Evolutionary conservation across 2,329 filamentous ascomycete genomes (phyloP), one percentile per base, ranked within the genome.

Genomic region (Dendrostoma leiphaemia): DNA sequence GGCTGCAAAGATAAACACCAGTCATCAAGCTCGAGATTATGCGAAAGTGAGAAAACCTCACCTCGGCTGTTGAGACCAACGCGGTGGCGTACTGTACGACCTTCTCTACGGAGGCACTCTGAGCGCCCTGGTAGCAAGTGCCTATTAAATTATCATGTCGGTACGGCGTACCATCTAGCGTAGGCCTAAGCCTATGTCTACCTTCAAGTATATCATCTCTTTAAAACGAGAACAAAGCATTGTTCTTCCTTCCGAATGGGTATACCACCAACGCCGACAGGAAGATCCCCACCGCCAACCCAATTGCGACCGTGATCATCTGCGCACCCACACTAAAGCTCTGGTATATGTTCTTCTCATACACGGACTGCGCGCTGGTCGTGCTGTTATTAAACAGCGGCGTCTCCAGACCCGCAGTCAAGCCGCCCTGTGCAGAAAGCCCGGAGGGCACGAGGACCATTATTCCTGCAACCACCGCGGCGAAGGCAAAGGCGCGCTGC

Each of bases 381-480:
- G 26, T 56, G 10, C 10, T 19, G 37, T 54, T 56, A 29, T 55
- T 54, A n/a, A 56, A 51, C 21, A 56, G 28, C 10, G 52, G 49
- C 10, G 45, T 58, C 6, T 56, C 51, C 1, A 58, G 46, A 12
- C 52, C 53, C 2, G 48, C 21, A 3, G 50, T 40, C 4, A 58
- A 38, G 21, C 56, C 53, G 8, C 55, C 57, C 26, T 59, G 56
- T 2, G 53, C 58, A 6, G 49, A 50, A 12, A 55, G 44, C 10
- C 58, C 56, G 6, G 49, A 55, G n/a, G 56, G 53, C 3, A 53
- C 58, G 4, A 58, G 43, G 17, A 54, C 54, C 48, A 54, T 52
- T 13, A 54, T 56, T 3, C 56, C 58, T 12, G 55, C 56, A 17
- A 60, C 56, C 15, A 56, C 51, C n/a, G 49, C 47, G 8, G 50